Conservation (phyloP, 345 rosid genomes). For the Murraya koenigii region DNA sequence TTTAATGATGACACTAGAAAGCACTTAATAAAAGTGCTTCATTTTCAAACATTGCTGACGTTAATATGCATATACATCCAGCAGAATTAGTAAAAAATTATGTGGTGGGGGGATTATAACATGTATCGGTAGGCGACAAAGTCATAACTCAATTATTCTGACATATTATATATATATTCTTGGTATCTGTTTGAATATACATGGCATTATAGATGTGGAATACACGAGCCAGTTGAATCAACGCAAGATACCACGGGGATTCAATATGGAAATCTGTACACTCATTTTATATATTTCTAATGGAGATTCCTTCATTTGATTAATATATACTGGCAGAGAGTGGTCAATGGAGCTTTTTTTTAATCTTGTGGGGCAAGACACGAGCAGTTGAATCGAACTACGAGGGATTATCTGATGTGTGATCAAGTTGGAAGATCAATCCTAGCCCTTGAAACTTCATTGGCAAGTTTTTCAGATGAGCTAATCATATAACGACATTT, state of each 20-base stretch:
- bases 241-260: slow-evolving; percentile 24
- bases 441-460: not conserved
- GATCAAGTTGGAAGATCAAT: slow-evolving; percentile 15
- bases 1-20: slow-evolving; percentile 1
- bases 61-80: not conserved
- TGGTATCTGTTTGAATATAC: not conserved
- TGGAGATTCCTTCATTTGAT: slow-evolving; percentile 15
- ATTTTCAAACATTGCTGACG: not conserved
- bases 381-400: not conserved
- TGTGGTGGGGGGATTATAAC: not conserved
- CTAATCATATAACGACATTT: not conserved
- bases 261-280: slow-evolving; percentile 13
- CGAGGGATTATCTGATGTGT: slow-evolving; percentile 18
- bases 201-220: slow-evolving; percentile 10
- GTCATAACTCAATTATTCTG: not conserved
- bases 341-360: not conserved
- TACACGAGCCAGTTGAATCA: slow-evolving; percentile 26
- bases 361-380: not conserved
- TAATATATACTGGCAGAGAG: not conserved
- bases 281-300: slow-evolving; percentile 13
- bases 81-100: not conserved
- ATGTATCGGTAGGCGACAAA: not conserved
- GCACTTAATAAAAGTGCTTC: not conserved
- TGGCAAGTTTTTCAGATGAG: not conserved
- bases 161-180: not conserved